Evolutionary conservation across 1,139 yeast species (phyloP).

Genomic region (Lodderomyces oxycetoniae): DNA sequence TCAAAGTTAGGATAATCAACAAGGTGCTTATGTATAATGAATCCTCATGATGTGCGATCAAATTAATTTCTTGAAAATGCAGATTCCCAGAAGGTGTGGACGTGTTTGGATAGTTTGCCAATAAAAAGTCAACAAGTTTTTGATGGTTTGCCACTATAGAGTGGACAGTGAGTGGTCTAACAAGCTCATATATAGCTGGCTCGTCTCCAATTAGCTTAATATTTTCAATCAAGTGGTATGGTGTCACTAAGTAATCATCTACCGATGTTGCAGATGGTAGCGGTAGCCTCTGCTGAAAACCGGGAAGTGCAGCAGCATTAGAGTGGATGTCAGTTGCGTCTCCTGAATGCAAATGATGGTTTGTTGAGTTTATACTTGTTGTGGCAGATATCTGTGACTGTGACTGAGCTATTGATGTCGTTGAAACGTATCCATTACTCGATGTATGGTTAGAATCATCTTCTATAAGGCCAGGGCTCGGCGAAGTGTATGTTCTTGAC

Average conservation of each 20-base stretch:
- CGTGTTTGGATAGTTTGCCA: slow-evolving; percentile 18
- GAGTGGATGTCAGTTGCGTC: too few relatives aligned
- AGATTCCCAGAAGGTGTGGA: slow-evolving; percentile 4
- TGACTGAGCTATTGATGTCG: background rate
- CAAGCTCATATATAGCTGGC: slow-evolving; percentile 20
- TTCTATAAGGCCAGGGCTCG: slow-evolving; percentile 9
- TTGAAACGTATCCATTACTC: background rate
- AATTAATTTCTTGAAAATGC: slow-evolving; percentile 17
- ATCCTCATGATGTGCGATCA: slow-evolving; percentile 25
- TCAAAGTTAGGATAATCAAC: slow-evolving; percentile 26
- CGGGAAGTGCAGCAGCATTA: too few relatives aligned
- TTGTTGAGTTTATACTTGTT: too few relatives aligned
- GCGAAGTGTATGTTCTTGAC: slow-evolving; percentile 6
- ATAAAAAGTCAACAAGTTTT: slow-evolving; percentile 25
- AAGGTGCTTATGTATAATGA: slow-evolving; percentile 29
- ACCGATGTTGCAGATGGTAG: slow-evolving; percentile 1
- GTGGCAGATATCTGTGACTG: too few relatives aligned
- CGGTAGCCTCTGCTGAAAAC: background rate
- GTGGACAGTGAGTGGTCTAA: slow-evolving; percentile 29
- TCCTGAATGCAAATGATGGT: background rate
- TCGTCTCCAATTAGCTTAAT: slow-evolving; percentile 20
- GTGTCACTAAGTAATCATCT: slow-evolving; percentile 16
- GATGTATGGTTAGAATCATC: slow-evolving; percentile 2
- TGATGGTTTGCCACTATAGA: slow-evolving; percentile 23
- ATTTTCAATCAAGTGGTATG: slow-evolving; percentile 21